phyloP scores from a whole-genome alignment of 2,329 filamentous ascomycete genomes.

The Volutella citrinella region DNA sequence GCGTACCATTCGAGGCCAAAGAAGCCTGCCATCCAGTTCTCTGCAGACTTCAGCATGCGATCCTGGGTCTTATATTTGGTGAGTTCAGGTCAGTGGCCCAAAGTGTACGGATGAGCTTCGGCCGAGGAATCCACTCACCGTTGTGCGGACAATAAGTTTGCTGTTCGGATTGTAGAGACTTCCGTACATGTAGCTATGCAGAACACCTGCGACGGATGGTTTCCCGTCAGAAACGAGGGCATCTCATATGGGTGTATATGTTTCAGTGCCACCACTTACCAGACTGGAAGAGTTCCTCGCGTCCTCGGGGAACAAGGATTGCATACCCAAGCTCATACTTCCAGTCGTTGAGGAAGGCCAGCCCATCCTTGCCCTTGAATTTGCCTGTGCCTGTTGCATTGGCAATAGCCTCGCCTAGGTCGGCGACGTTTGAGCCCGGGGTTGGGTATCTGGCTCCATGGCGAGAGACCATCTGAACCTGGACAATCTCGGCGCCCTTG shows the following conservation, averaged over 20 bases:
- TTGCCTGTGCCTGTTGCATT: constrained; percentile 49
- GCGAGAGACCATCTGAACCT: constrained; percentile 69
- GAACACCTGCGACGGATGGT: constrained; percentile 56
- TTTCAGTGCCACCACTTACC: too few species aligned
- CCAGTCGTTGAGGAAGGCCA: constrained; percentile 69
- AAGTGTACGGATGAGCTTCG: too few species aligned
- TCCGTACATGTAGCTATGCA: constrained; percentile 72
- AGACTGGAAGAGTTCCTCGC: constrained; percentile 70
- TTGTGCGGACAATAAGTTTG: constrained; percentile 72
- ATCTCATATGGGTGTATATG: too few species aligned
- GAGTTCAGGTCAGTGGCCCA: too few species aligned
- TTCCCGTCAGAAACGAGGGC: too few species aligned
- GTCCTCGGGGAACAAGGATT: constrained; percentile 69
- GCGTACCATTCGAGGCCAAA: constrained; percentile 67
- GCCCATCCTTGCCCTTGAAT: constrained; percentile 53
- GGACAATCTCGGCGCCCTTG: constrained; percentile 62
- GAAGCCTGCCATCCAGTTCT: constrained; percentile 77
- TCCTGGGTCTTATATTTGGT: constrained; percentile 74
- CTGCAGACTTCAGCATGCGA: constrained; percentile 73
- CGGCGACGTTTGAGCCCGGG: constrained; percentile 50
- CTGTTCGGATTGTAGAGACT: constrained; percentile 67
- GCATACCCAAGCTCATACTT: constrained; percentile 66
- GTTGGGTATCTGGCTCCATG: constrained; percentile 75
- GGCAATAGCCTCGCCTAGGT: constrained; percentile 55
- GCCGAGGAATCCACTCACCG: too few species aligned